Evolutionary conservation across 805 yeast species (phyloP).

Genomic region (Candida nanaspora): DNA sequence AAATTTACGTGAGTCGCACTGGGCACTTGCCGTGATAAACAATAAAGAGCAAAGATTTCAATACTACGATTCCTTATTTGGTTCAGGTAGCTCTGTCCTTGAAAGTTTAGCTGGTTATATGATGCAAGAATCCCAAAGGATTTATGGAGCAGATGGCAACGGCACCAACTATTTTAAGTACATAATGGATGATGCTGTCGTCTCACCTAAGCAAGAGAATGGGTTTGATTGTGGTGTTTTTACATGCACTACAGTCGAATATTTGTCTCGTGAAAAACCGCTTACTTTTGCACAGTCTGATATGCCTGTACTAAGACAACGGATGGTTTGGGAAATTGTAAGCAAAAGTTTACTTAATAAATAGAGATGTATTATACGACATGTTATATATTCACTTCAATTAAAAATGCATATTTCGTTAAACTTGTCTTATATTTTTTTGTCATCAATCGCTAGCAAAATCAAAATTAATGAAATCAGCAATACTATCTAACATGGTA

Average conservation of each 20-base stretch:
- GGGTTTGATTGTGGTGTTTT: constrained; percentile 96
- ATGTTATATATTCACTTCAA: background rate
- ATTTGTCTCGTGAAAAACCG: constrained; percentile 42
- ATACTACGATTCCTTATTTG: constrained; percentile 74
- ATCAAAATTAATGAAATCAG: background rate
- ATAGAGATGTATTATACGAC: background rate
- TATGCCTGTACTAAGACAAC: constrained; percentile 57
- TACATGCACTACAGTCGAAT: constrained; percentile 70
- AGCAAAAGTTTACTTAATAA: background rate
- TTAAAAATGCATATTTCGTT: background rate
- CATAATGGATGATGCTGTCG: constrained; percentile 15
- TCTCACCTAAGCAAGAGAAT: constrained; percentile 76
- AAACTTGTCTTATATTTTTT: background rate
- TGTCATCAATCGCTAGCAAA: background rate
- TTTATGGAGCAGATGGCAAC: constrained; percentile 30
- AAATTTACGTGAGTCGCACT: constrained; percentile 77
- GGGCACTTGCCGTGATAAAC: constrained; percentile 85
- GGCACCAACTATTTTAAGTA: constrained; percentile 23
- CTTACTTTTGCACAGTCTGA: constrained; percentile 58
- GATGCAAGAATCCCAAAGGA: constrained; percentile 55
- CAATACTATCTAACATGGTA: background rate
- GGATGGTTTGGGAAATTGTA: constrained; percentile 60
- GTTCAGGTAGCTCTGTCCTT: constrained; percentile 38
- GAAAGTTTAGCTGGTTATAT: constrained; percentile 53
- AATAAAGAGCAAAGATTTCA: constrained; percentile 48